phyloP scores from a whole-genome alignment of 495 filamentous ascomycete species.

The Cetradonia linearis region DNA sequence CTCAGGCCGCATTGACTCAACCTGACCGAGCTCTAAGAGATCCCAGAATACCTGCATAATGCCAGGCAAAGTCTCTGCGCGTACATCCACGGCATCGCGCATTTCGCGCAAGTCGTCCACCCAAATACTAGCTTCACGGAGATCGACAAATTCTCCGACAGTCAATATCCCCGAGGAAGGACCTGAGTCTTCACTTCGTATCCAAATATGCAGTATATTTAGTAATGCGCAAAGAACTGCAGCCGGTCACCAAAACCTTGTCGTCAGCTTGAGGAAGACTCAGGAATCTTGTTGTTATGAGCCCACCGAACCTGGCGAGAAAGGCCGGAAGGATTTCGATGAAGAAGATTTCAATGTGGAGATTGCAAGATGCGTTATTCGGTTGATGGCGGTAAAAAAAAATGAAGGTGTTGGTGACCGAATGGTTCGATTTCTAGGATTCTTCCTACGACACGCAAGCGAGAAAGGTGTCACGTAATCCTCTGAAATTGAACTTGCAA shows the following conservation, averaged over 20 bases:
- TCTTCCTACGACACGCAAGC: constrained; percentile 70
- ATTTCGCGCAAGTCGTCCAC: constrained; percentile 47
- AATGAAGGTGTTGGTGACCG: constrained; percentile 82
- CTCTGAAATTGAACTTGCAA: constrained; percentile 18
- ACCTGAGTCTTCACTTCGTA: constrained; percentile 57
- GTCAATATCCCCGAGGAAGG: constrained; percentile 64
- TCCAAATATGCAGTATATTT: constrained; percentile 69
- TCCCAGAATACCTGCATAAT: constrained; percentile 32
- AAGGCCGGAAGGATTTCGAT: constrained; percentile 48
- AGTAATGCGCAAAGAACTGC: constrained; percentile 79
- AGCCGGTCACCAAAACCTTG: constrained; percentile 79
- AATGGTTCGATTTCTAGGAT: constrained; percentile 69
- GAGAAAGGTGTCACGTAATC: constrained; percentile 61
- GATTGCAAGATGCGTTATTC: constrained; percentile 67
- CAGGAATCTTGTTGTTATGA: constrained; percentile 74
- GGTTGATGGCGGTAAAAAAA: constrained; percentile 82
- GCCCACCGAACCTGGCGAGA: constrained; percentile 33
- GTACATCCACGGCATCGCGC: constrained; percentile 43
- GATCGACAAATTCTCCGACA: constrained; percentile 46
- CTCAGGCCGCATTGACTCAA: neutral
- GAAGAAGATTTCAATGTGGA: constrained; percentile 84
- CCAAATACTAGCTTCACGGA: constrained; percentile 40
- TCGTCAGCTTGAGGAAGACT: constrained; percentile 72
- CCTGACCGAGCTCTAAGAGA: neutral
- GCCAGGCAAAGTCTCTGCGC: constrained; percentile 52